phyloP scores from a whole-genome alignment of 208 protist genomes.

The Crithidia thermophila region DNA sequence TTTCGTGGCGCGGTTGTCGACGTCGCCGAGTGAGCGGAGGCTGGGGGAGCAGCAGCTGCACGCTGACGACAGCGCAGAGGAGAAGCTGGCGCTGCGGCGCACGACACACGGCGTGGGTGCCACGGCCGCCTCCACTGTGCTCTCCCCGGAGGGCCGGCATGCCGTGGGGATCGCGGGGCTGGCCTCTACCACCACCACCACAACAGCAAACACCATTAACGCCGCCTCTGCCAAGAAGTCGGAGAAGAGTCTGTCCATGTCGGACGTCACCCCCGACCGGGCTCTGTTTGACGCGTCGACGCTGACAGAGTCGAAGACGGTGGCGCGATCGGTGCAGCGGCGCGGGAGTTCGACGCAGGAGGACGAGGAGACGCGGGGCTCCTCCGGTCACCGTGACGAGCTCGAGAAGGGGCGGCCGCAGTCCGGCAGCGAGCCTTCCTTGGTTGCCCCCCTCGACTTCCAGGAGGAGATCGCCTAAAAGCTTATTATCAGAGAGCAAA shows the following conservation, averaged over 20 bases:
- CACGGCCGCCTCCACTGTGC: too few relatives aligned
- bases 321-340: conserved; percentile 5
- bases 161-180: too few relatives aligned
- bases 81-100: too few relatives aligned
- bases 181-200: too few relatives aligned
- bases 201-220: too few relatives aligned
- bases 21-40: conserved; percentile 20
- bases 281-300: conserved; percentile 7
- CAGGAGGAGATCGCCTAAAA: conserved; percentile 2
- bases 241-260: conserved; percentile 8
- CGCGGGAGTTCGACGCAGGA: background rate
- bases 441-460: background rate
- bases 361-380: background rate
- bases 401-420: background rate
- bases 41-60: conserved; percentile 11
- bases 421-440: background rate
- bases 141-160: background rate
- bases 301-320: conserved; percentile 3
- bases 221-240: background rate
- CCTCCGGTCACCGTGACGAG: background rate
- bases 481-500: too few relatives aligned
- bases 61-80: background rate
- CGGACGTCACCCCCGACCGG: conserved; percentile 15
- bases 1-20: conserved; percentile 35
- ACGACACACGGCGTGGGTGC: too few relatives aligned